Percentiles rank a stretch among this genome's conserved stretches.
Conservation (phyloP, 441 rosid genomes). For the Populus tomentosa region DNA sequence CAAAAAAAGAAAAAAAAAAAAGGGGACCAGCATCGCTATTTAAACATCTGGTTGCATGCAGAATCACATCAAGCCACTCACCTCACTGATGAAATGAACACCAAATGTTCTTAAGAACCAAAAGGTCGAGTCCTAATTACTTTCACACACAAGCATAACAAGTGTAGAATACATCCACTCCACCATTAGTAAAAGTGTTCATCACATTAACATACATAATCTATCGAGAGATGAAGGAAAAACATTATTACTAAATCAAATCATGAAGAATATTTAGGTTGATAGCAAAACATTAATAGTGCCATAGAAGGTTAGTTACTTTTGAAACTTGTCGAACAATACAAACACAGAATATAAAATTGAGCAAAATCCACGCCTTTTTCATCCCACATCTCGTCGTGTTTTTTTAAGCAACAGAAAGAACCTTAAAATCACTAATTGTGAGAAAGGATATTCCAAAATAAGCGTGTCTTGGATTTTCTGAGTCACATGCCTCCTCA, state of each 20-base stretch:
- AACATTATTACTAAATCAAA: background rate
- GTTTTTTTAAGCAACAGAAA: constrained; percentile 8
- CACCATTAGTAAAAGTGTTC: no score
- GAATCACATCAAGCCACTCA: background rate
- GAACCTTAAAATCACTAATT: constrained; percentile 3
- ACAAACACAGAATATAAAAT: background rate
- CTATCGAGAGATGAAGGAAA: background rate
- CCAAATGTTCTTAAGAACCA: background rate
- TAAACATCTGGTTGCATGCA: background rate
- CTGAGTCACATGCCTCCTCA: background rate
- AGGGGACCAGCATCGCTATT: background rate
- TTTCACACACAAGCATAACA: background rate
- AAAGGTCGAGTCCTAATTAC: background rate
- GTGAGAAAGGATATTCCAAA: background rate
- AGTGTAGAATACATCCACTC: background rate
- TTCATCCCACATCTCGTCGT: background rate
- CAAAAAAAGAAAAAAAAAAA: background rate
- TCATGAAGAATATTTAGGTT: background rate
- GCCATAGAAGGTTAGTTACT: background rate
- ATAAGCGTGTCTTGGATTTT: constrained; percentile 9
- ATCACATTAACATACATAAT: background rate
- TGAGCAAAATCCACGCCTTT: constrained; percentile 1
- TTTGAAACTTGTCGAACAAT: background rate
- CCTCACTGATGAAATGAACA: background rate
- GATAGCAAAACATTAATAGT: background rate